Base-by-base conservation (phyloP, 495 filamentous ascomycete genomes). In the Evernia prunastri region DNA sequence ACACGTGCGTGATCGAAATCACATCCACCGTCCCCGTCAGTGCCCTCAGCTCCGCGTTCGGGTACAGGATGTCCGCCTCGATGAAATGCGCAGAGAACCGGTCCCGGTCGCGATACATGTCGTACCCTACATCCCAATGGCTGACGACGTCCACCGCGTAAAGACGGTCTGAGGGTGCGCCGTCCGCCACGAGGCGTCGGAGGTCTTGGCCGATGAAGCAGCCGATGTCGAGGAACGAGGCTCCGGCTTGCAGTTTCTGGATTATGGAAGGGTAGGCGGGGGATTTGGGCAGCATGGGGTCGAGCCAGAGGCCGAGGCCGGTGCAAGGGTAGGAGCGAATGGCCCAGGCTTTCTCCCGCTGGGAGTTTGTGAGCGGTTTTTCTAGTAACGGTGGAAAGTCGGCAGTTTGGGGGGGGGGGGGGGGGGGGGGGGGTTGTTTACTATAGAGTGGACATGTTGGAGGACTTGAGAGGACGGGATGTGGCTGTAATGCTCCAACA, bases 91-190 rank as follows among this genome's bases (percentile, higher is more conserved):
- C 69, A 31, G 77, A 62, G 12, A 85, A 74, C 0, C 61, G 75
- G 12, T 77, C 70, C 3, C 63, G 65, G 64, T 84, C 80, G 4
- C 54, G 43, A 71, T 81, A 83, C 7, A 83, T 71, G 8, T 80
- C 79, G 67, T 80, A 82, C 29, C 80, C 79, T 7, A 82, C 61
- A 0, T 78, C 66, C 35, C 77, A 72, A 70, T 80, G 82, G 17
- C 74, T 72, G 9, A 69, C 69, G 1, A 80, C 63, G 39, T 84
- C 81, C 12, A 69, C 69, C 27, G 73, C 78, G 67, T 78, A 78
- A 15, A 80, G 61, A 23, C 71, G 70, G 17, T 66, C 43, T 4
- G 68, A 60, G 13, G 71, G 66, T 20, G 69, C 72, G 7, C 74
- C 74, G 23, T 79, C 71, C 25, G 23, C 17, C 27, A 75, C 73